phyloP scores from a whole-genome alignment of 164 flowering plant genomes.

The Vitis rupestris region DNA sequence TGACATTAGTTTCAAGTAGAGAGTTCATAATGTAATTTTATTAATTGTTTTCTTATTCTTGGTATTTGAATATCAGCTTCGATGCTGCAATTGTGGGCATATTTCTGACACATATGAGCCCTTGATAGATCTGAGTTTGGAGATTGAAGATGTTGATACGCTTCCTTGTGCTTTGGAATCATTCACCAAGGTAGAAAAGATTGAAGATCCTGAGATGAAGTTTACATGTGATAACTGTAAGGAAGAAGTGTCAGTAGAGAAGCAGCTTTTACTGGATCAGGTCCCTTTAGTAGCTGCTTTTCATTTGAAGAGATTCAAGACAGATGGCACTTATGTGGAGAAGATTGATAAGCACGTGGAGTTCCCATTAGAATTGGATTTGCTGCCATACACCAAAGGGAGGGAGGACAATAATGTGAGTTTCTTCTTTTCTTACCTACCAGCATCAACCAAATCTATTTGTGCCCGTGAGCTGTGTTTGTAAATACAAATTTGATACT shows the following conservation, averaged over 20 bases:
- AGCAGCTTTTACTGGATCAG: constrained; percentile 67
- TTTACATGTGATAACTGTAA: constrained; percentile 71
- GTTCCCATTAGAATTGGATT: constrained; percentile 75
- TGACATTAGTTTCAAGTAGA: background rate
- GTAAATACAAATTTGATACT: too few relatives aligned
- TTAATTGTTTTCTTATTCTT: background rate
- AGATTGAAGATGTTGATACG: constrained; percentile 62
- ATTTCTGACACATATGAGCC: constrained; percentile 75
- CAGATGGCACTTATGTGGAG: constrained; percentile 58
- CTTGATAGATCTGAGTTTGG: constrained; percentile 75
- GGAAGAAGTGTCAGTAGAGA: constrained; percentile 60
- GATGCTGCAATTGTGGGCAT: constrained; percentile 75
- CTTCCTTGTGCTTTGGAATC: constrained; percentile 68
- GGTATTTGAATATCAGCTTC: constrained; percentile 50
- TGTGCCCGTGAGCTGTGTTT: too few relatives aligned
- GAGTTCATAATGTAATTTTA: background rate
- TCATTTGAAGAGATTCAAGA: constrained; percentile 91
- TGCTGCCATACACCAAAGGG: constrained; percentile 51
- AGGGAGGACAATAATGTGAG: constrained; percentile 41
- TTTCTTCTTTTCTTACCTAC: constrained; percentile 3
- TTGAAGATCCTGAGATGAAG: constrained; percentile 64
- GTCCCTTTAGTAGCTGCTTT: constrained; percentile 67
- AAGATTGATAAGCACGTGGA: constrained; percentile 68
- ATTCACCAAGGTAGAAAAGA: constrained; percentile 76
- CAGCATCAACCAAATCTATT: background rate